A percentile compares a stretch with the other conserved stretches of the same genome.
Conservation (phyloP, 768 basidiomycete species). For the Lentinula lateritia region DNA sequence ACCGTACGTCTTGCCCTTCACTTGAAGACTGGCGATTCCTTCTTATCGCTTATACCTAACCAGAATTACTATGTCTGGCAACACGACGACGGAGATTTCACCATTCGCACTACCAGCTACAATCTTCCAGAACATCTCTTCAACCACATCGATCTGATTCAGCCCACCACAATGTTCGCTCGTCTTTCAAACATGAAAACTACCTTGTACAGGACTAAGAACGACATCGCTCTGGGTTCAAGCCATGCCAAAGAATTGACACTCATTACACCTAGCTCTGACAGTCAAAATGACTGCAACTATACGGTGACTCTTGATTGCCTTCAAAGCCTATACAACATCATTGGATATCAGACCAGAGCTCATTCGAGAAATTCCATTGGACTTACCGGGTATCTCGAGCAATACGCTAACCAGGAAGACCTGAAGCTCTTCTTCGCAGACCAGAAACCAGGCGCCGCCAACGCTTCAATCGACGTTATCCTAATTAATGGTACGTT, state of each 20-base stretch:
- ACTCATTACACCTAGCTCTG: background rate
- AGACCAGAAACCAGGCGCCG: constrained; percentile 41
- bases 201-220: constrained; percentile 27
- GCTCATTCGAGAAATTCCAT: constrained; percentile 40
- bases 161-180: constrained; percentile 68
- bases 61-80: constrained; percentile 63
- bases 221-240: constrained; percentile 11
- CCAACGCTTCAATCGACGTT: constrained; percentile 45
- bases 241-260: background rate
- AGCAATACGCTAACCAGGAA: constrained; percentile 43
- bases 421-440: constrained; percentile 50
- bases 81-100: constrained; percentile 44
- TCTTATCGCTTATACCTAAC: background rate
- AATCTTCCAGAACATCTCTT: constrained; percentile 57
- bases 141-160: constrained; percentile 59
- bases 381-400: constrained; percentile 50
- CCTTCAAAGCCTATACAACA: constrained; percentile 50
- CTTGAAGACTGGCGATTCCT: background rate
- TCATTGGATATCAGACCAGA: constrained; percentile 37
- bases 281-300: constrained; percentile 40
- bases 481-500: constrained; percentile 50
- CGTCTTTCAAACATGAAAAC: constrained; percentile 37
- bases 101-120: constrained; percentile 64
- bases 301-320: constrained; percentile 45
- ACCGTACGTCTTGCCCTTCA: constrained; percentile 37